phyloP scores from a whole-genome alignment of 768 basidiomycete species.

The Suillus tomentosus region DNA sequence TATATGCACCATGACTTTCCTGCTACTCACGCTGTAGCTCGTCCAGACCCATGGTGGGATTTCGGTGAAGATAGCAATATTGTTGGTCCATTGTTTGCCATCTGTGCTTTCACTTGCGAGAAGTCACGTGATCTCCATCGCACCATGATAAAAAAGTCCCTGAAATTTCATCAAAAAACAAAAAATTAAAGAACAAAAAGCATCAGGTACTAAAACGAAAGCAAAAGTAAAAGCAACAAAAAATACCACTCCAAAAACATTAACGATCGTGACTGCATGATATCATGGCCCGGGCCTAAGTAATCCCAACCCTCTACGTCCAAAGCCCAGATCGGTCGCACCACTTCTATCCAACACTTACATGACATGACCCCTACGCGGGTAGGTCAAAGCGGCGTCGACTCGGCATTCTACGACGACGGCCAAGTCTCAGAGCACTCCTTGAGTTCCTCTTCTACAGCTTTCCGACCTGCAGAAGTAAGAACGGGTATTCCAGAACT shows the following conservation, averaged over 20 bases:
- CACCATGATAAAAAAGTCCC: neutral
- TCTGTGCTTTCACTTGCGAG: too few species aligned
- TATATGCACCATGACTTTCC: too few species aligned
- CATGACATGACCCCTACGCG: neutral
- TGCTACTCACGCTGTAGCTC: too few species aligned
- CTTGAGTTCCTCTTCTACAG: conserved; percentile 70
- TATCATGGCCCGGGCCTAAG: neutral
- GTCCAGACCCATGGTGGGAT: too few species aligned
- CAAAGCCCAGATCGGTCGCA: neutral
- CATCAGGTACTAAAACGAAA: neutral
- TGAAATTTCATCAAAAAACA: neutral
- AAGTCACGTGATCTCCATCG: too few species aligned
- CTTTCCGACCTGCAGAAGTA: conserved; percentile 67
- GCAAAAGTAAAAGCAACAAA: neutral
- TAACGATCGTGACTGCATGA: conserved; percentile 1
- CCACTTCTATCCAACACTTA: neutral
- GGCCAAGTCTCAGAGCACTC: conserved; percentile 13
- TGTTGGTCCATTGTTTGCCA: too few species aligned
- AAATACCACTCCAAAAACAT: neutral
- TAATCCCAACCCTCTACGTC: neutral
- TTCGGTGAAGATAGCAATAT: too few species aligned
- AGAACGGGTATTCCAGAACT: conserved; percentile 67
- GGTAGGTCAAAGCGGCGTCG: neutral
- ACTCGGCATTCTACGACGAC: neutral
- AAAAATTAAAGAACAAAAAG: neutral